Base-by-base conservation (phyloP, 2,329 filamentous ascomycete genomes). In the Cladosporium sp. region DNA sequence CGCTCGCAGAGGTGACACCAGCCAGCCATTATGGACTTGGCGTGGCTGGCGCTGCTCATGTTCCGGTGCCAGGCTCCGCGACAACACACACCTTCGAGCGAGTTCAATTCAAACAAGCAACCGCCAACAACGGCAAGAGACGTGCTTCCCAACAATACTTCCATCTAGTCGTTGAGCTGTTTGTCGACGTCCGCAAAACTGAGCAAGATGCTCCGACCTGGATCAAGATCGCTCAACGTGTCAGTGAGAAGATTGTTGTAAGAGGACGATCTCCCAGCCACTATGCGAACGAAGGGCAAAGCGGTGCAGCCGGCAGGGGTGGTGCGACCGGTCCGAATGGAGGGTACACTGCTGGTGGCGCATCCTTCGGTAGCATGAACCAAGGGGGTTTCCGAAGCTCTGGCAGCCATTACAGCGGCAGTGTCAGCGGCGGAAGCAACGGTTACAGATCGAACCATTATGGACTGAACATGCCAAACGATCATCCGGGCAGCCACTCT, bases 91-190 rank as follows among this genome's bases (percentile, higher is more conserved):
- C 84, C 0, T 97, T 96, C 75, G 93, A 97, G 75, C 88, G 93
- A 12, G 95, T 97, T 61, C 93, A 97, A 73, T 97, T 97, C 85
- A 96, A 96, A 77, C 92, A 92, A 70, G 93, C 93, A 1, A 97
- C 93, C 0, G 92, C 92, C 28, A 97, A 97, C 80, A 97, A 97
- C 71, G 93, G 93, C 57, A 96, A 96, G 78, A 86, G 93, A 71
- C 85, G 93, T 65, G 93, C 93, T 1, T 92, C 93, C 21, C 93
- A 97, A 75, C 93, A 97, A 73, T 96, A 93, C 77, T 97, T 96
- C 74, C 92, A 95, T 73, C 84, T 97, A n/a, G 87, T 96, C 55
- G 89, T 96, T 4, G 92, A 96, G 75, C 86, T 96, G 1, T 92
- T 88, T 78, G 92, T 86, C 8, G 88, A 93, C 69, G 80, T 92